Evolutionary conservation across 1,139 yeast genomes (phyloP).

Genomic region (Suhomyces chickasaworum): DNA sequence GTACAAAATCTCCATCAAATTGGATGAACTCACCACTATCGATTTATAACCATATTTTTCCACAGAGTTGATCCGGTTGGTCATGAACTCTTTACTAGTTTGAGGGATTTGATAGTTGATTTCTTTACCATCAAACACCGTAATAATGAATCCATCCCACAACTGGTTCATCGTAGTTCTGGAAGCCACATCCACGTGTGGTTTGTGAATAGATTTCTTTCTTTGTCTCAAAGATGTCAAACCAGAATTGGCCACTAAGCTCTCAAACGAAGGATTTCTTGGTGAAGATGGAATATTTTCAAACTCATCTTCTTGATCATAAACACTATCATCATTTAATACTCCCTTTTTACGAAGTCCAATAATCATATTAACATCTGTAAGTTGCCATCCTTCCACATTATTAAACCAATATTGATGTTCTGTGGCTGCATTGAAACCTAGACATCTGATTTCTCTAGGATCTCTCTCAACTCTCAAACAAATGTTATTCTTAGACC

Average conservation of each 20-base stretch:
- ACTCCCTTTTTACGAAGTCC: slow-evolving; percentile 59
- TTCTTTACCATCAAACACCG: slow-evolving; percentile 60
- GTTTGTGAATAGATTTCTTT: slow-evolving; percentile 1
- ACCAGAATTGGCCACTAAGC: slow-evolving; percentile 25
- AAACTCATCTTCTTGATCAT: slow-evolving; percentile 14
- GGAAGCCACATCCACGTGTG: slow-evolving; percentile 2
- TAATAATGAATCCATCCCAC: slow-evolving; percentile 84
- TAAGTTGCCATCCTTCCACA: slow-evolving; percentile 76
- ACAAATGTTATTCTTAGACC: slow-evolving; percentile 80
- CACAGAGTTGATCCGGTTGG: slow-evolving; percentile 47
- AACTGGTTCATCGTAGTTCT: slow-evolving; percentile 28
- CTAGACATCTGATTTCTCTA: slow-evolving; percentile 84
- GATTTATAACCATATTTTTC: slow-evolving; percentile 77
- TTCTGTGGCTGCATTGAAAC: slow-evolving; percentile 75
- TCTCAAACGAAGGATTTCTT: slow-evolving; percentile 15
- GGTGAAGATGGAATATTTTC: slow-evolving; percentile 9
- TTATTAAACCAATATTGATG: slow-evolving; percentile 65
- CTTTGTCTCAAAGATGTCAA: slow-evolving; percentile 25
- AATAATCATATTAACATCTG: slow-evolving; percentile 74
- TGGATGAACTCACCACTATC: slow-evolving; percentile 73
- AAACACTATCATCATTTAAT: slow-evolving; percentile 17
- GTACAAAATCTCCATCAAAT: slow-evolving; percentile 67
- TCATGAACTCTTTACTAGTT: slow-evolving; percentile 26
- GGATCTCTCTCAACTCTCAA: slow-evolving; percentile 90
- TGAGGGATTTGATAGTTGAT: slow-evolving; percentile 61